phyloP scores from a whole-genome alignment of 2,329 filamentous ascomycete species.

The Verticillium nubilum region DNA sequence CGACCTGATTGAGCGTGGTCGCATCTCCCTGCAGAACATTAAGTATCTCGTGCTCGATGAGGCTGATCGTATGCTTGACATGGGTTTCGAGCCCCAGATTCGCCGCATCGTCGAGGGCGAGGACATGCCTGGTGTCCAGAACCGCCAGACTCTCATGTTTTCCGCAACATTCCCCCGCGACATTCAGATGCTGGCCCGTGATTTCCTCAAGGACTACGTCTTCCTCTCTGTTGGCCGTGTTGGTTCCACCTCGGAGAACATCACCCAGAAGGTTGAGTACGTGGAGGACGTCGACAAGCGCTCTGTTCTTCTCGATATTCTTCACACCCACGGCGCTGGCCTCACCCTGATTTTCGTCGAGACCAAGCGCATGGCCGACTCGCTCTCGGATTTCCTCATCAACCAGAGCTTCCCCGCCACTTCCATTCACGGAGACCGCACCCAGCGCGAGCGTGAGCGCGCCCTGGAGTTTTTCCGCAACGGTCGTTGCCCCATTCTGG shows the following conservation, averaged over 20 bases:
- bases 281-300: constrained; percentile 97
- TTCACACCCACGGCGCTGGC: constrained; percentile 86
- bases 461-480: constrained; percentile 97
- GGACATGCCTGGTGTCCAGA: constrained; percentile 83
- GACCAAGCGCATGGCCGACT: constrained; percentile 99
- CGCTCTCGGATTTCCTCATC: constrained; percentile 94
- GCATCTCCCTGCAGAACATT: constrained; percentile 96
- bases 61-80: constrained; percentile 99
- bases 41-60: constrained; percentile 99
- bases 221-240: constrained; percentile 98
- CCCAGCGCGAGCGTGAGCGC: constrained; percentile 97
- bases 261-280: constrained; percentile 97
- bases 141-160: constrained; percentile 99
- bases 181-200: constrained; percentile 97
- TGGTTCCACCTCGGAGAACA: constrained; percentile 99
- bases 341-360: constrained; percentile 97
- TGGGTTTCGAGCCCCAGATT: constrained; percentile 99
- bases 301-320: constrained; percentile 92
- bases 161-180: constrained; percentile 98
- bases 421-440: constrained; percentile 97
- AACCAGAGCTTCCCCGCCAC: constrained; percentile 98
- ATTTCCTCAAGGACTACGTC: constrained; percentile 98
- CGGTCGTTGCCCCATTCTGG: constrained; percentile 89
- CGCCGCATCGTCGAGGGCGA: constrained; percentile 97
- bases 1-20: constrained; percentile 95